Base-by-base conservation (phyloP, 2,329 filamentous ascomycete genomes). In the Neobulgaria alba region DNA sequence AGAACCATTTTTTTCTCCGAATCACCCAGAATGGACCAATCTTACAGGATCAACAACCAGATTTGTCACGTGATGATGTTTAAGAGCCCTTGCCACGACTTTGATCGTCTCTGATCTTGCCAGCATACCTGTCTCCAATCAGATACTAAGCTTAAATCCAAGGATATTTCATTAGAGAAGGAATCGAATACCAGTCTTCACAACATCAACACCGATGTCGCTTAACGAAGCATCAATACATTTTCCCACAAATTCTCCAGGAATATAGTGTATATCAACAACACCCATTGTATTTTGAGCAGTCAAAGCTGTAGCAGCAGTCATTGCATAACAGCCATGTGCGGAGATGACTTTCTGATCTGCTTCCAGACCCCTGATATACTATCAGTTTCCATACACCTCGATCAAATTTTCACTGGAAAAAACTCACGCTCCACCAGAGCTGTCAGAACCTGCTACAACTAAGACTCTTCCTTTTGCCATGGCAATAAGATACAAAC, bases 291-390 rank as follows among this genome's bases (percentile, higher is more conserved):
- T 98, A 63, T 96, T 95, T 59, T 96, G 92, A 12, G 87, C 89
- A n/a, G 92, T 98, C 57, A 98, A 68, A 15, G 90, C 90, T 10
- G 90, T 93, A 8, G 90, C 95, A 16, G 89, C 87, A 37, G 90
- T 95, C 79, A 95, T 93, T 45, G 87, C 88, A 70, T 96, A 96
- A 66, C 85, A 92, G 45, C 83, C 81, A 73, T 96, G 88, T 14
- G 85, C 86, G 33, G 88, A 84, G 46, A 95, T 82, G 46, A 94
- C 88, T 61, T 95, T 94, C 59, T 96, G 89, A 61, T 96, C 90
- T 29, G 90, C 92, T 63, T 98, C 90, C 23, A 98, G 77, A 38
- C 90, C 92, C 41, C 89, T 95, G 56, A 23, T 26, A 39, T 23
- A 12, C 14, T 18, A 3, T 36, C 26, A 37, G 12, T 19, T 3